Evolutionary conservation across 2,329 filamentous ascomycete genomes (phyloP), one percentile per base, ranked within the genome.

Genomic region (Lasiodiplodia hormozganensis): DNA sequence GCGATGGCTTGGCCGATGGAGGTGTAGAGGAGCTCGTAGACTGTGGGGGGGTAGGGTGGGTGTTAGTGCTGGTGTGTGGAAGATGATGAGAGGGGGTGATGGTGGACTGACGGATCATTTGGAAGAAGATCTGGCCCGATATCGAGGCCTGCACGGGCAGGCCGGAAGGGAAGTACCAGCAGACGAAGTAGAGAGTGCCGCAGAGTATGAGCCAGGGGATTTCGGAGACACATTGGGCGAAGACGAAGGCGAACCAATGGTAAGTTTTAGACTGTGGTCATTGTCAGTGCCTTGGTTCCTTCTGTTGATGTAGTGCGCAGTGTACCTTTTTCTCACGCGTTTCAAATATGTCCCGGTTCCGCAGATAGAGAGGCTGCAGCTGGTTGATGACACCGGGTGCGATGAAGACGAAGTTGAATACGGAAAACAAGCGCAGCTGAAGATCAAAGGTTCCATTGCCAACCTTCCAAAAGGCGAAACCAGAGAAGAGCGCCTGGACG

Each of bases 101-200:
- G 31, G 31, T 28, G 31, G 66, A 96, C 80, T 72, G 95, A 84
- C 85, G 96, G 96, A 71, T 86, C 82, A 94, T 83, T 73, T 93
- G 88, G 36, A 97, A 83, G 83, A 95, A 94, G 86, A 95, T 92
- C 86, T 85, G 5, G 88, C 88, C 0, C 83, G 83, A 51, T 11
- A 12, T 51, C 18, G 84, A 81, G 2, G 92, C 91, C 75, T 95
- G 94, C 69, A 82, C 80, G 78, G 92, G 89, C 10, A 96, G 86
- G 1, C 92, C 92, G 67, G 96, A 87, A 1, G 93, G 92, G 77
- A 91, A 93, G 83, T 92, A 92, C 83, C 89, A 92, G 74, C 84
- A 87, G 1, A 86, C 85, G 73, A 84, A 93, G 71, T 88, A 85
- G 11, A 93, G 75, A 21, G 92, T 79, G 12, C 85, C 89, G 2